phyloP scores from a whole-genome alignment of 306 rosid genomes.

The Dryas octopetala region DNA sequence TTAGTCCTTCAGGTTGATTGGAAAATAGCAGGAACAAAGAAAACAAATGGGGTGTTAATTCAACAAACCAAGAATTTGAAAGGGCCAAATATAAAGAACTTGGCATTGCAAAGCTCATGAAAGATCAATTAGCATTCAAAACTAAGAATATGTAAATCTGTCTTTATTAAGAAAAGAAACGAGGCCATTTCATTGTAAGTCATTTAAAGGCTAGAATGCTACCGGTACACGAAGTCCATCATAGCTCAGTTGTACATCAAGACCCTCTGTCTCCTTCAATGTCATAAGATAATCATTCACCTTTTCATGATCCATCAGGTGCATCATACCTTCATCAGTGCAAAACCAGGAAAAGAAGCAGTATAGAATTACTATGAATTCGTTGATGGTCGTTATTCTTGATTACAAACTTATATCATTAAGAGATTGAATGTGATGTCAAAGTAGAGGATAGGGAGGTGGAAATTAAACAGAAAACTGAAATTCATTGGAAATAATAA shows the following conservation, averaged over 20 bases:
- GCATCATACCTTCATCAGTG: slow-evolving; percentile 86
- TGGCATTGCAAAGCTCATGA: slow-evolving; percentile 3
- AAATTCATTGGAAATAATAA: too few relatives aligned
- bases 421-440: background rate
- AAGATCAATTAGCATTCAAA: background rate
- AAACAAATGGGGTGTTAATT: background rate
- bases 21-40: too few relatives aligned
- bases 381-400: background rate
- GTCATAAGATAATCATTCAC: slow-evolving; percentile 62
- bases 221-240: slow-evolving; percentile 80
- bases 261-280: slow-evolving; percentile 69
- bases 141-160: background rate
- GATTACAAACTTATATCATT: slow-evolving; percentile 1
- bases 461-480: slow-evolving; percentile 4
- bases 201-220: slow-evolving; percentile 35
- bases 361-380: background rate
- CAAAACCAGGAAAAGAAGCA: slow-evolving; percentile 16
- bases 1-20: too few relatives aligned
- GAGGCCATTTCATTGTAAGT: background rate
- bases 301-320: slow-evolving; percentile 90
- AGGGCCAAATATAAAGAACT: background rate
- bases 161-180: background rate
- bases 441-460: background rate
- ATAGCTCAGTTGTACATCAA: slow-evolving; percentile 81
- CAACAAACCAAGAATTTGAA: background rate